Conservation (phyloP, 441 rosid genomes). For the Cnidoscolus chayamansa region DNA sequence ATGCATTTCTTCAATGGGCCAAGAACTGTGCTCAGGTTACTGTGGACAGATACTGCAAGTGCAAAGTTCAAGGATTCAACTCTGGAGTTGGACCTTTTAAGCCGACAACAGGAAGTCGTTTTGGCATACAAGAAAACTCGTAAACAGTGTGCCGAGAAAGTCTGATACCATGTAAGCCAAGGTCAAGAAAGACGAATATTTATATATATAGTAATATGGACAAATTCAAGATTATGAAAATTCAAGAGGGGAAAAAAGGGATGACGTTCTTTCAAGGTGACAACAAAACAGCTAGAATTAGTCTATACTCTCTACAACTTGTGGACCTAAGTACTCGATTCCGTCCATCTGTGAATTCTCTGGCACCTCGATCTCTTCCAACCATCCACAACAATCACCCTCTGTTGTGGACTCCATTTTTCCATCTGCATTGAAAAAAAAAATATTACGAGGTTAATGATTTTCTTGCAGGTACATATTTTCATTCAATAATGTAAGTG, state of each 20-base stretch:
- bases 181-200: too few species aligned
- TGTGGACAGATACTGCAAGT: too few species aligned
- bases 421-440: constrained; percentile 32
- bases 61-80: neutral
- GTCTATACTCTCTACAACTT: constrained; percentile 22
- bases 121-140: neutral
- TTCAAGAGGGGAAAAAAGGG: too few species aligned
- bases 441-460: neutral
- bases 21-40: too few species aligned
- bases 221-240: neutral
- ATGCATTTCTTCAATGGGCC: too few species aligned
- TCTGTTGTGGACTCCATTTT: constrained; percentile 22
- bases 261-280: neutral
- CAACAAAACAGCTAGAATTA: neutral
- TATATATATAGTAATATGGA: neutral
- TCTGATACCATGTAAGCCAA: too few species aligned
- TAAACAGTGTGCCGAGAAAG: constrained; percentile 2
- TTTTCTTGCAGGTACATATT: neutral
- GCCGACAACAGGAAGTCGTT: neutral
- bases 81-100: neutral
- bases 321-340: constrained; percentile 58
- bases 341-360: constrained; percentile 47
- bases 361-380: constrained; percentile 57
- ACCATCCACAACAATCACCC: constrained; percentile 34
- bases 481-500: too few species aligned